Evolutionary conservation across 2,329 filamentous ascomycete species (phyloP).

Genomic region (Zymoseptoria passerinii): DNA sequence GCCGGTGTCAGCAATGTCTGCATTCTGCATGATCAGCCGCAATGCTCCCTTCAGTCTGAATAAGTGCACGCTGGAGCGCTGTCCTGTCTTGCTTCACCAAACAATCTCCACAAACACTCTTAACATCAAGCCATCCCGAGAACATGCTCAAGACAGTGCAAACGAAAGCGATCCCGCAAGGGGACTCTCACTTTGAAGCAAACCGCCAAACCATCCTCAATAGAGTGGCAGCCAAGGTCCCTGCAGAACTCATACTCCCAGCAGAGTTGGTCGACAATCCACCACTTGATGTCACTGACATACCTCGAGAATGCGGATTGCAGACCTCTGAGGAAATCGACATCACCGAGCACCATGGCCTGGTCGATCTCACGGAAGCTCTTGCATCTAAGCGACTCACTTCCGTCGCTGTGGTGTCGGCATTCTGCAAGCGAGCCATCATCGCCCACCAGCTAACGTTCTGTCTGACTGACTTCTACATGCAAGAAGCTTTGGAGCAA

Average conservation of each 20-base stretch:
- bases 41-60: not conserved
- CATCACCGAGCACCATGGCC: slow-evolving; percentile 14
- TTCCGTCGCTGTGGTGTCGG: slow-evolving; percentile 11
- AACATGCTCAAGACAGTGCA: slow-evolving; percentile 1
- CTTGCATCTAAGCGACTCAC: slow-evolving; percentile 8
- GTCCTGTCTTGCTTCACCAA: not conserved
- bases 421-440: slow-evolving; percentile 14
- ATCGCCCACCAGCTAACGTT: slow-evolving; percentile 15
- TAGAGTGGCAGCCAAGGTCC: not conserved
- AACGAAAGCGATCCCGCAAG: slow-evolving; percentile 1
- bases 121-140: not conserved
- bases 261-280: slow-evolving; percentile 1
- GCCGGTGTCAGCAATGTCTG: too few relatives aligned
- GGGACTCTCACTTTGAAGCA: slow-evolving; percentile 4
- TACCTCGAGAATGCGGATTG: slow-evolving; percentile 11
- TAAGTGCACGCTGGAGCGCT: not conserved
- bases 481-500: slow-evolving; percentile 13
- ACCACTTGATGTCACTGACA: slow-evolving; percentile 9
- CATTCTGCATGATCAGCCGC: not conserved
- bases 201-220: slow-evolving; percentile 2
- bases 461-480: slow-evolving; percentile 15
- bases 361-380: slow-evolving; percentile 5
- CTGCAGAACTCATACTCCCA: not conserved
- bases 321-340: slow-evolving; percentile 8
- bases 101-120: not conserved